These are phyloP conservation scores for Zymoseptoria pseudotritici DNA, from an alignment of 2,329 filamentous ascomycete species.

Conservation along the genomic window DNA sequence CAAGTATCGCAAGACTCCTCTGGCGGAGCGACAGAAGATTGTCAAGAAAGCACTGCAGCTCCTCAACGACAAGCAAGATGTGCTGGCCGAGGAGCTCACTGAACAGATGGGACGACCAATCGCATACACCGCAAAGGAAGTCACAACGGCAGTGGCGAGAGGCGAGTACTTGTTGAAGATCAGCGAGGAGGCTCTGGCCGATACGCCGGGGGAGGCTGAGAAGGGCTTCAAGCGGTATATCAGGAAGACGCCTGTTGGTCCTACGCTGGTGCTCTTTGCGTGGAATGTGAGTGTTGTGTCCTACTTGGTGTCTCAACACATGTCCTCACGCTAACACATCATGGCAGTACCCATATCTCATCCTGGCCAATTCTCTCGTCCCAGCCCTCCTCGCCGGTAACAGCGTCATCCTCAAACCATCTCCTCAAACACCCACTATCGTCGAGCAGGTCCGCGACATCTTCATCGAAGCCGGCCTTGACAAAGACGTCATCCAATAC, in stretches of 20 bases:
- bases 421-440: slow-evolving; percentile 87
- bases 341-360: slow-evolving; percentile 81
- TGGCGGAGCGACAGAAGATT: slow-evolving; percentile 70
- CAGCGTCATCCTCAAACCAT: slow-evolving; percentile 87
- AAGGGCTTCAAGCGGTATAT: slow-evolving; percentile 87
- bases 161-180: slow-evolving; percentile 82
- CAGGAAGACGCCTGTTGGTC: slow-evolving; percentile 78
- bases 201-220: slow-evolving; percentile 75
- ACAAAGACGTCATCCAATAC: slow-evolving; percentile 77
- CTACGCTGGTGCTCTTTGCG: slow-evolving; percentile 81
- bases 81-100: slow-evolving; percentile 74
- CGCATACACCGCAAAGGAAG: slow-evolving; percentile 73
- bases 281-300: slow-evolving; percentile 70
- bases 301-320: not conserved
- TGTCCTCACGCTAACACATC: not conserved
- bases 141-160: slow-evolving; percentile 76
- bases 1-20: slow-evolving; percentile 65
- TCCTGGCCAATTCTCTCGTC: slow-evolving; percentile 84
- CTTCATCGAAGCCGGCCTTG: slow-evolving; percentile 74
- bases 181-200: slow-evolving; percentile 67
- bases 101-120: slow-evolving; percentile 95
- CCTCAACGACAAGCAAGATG: slow-evolving; percentile 65
- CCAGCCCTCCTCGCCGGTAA: slow-evolving; percentile 88
- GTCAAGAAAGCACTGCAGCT: slow-evolving; percentile 71
- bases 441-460: slow-evolving; percentile 73